Evolutionary conservation across 1,284 basidiomycete genomes (phyloP).

Genomic region (Cryptococcus deneoformans): DNA sequence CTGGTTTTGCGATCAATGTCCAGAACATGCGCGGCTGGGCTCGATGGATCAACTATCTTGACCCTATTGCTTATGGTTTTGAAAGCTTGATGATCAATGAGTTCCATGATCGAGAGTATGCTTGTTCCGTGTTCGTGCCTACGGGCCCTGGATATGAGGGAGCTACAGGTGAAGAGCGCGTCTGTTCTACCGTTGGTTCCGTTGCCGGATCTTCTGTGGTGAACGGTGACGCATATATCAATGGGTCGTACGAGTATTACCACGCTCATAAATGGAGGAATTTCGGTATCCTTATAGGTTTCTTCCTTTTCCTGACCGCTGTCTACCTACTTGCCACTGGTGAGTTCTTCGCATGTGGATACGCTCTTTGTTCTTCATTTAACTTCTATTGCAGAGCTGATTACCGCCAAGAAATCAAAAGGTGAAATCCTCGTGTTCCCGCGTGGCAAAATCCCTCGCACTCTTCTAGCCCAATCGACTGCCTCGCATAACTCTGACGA

Average conservation of each 20-base stretch:
- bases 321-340: slow-evolving; percentile 57
- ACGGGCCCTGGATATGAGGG: slow-evolving; percentile 40
- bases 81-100: slow-evolving; percentile 55
- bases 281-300: slow-evolving; percentile 58
- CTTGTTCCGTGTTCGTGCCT: slow-evolving; percentile 46
- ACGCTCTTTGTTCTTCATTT: not conserved
- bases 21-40: slow-evolving; percentile 51
- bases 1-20: slow-evolving; percentile 51
- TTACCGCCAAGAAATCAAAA: slow-evolving; percentile 53
- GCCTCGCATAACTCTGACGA: slow-evolving; percentile 18
- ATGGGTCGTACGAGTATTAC: slow-evolving; percentile 61
- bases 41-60: slow-evolving; percentile 54
- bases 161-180: slow-evolving; percentile 26
- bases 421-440: slow-evolving; percentile 55
- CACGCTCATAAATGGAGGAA: slow-evolving; percentile 66
- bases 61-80: slow-evolving; percentile 52
- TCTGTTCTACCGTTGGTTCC: slow-evolving; percentile 52
- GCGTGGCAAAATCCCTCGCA: slow-evolving; percentile 48
- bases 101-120: slow-evolving; percentile 47
- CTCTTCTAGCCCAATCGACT: slow-evolving; percentile 14
- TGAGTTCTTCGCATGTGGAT: slow-evolving; percentile 3
- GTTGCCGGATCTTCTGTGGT: slow-evolving; percentile 46
- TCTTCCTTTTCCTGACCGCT: slow-evolving; percentile 54
- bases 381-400: slow-evolving; percentile 41
- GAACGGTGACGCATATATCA: slow-evolving; percentile 57